A percentile compares a stretch with the other conserved stretches of the same genome.
Conservation (phyloP, 2,329 filamentous ascomycete genomes). For the Scopulariopsis brevicaulis region DNA sequence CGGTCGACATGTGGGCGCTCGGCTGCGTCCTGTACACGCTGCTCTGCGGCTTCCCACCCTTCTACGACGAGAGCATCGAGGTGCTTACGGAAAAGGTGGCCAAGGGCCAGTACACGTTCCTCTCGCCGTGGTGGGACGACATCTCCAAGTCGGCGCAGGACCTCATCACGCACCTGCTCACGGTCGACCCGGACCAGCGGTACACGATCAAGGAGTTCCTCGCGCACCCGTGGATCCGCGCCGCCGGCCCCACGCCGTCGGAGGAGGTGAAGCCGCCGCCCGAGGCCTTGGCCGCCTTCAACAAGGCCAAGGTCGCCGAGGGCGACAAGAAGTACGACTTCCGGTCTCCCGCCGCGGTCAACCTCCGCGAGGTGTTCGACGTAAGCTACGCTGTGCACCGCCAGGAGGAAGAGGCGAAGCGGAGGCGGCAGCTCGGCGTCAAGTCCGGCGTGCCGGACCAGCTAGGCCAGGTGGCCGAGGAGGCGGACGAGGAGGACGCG, state of each 20-base stretch:
- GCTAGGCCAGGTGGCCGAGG: conserved; percentile 58
- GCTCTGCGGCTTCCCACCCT: conserved; percentile 93
- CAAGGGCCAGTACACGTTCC: conserved; percentile 89
- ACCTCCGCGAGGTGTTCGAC: conserved; percentile 93
- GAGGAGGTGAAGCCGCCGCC: conserved; percentile 45
- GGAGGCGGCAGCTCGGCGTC: conserved; percentile 70
- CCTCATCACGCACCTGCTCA: conserved; percentile 82
- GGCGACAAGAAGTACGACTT: conserved; percentile 73
- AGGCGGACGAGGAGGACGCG: conserved; percentile 45
- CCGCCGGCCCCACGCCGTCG: conserved; percentile 43
- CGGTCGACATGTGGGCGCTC: conserved; percentile 98
- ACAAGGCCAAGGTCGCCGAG: conserved; percentile 43
- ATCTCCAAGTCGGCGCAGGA: conserved; percentile 94
- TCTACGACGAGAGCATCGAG: conserved; percentile 97
- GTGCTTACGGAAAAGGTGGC: conserved; percentile 96
- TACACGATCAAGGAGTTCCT: conserved; percentile 92
- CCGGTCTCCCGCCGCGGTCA: conserved; percentile 88
- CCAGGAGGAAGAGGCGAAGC: conserved; percentile 91
- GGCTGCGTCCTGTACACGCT: conserved; percentile 95
- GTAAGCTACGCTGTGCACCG: conserved; percentile 96
- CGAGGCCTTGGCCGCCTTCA: conserved; percentile 29
- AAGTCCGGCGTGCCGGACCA: conserved; percentile 47
- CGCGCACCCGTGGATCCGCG: conserved; percentile 84
- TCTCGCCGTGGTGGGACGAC: conserved; percentile 99
- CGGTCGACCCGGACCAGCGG: conserved; percentile 88